phyloP scores from a whole-genome alignment of 768 basidiomycete genomes.

The Naematelia encephala region DNA sequence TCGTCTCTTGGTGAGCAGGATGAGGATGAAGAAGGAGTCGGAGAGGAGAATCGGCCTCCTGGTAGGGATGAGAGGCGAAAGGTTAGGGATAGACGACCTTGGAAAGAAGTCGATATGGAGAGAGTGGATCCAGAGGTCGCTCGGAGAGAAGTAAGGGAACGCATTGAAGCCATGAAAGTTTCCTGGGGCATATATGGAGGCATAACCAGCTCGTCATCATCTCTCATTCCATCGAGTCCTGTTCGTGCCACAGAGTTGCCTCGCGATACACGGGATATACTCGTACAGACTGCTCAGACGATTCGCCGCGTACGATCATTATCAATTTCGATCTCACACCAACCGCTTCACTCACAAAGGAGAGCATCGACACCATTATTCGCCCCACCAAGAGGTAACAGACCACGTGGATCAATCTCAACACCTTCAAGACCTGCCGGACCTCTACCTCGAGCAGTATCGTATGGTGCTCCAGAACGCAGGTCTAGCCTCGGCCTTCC shows the following conservation, averaged over 20 bases:
- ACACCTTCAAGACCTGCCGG: conserved; percentile 42
- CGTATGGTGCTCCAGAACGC: conserved; percentile 11
- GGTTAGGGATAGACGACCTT: conserved; percentile 22
- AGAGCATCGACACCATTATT: neutral
- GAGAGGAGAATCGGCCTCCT: conserved; percentile 26
- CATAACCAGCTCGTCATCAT: neutral
- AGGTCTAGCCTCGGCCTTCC: conserved; percentile 19
- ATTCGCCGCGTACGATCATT: conserved; percentile 36
- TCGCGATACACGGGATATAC: neutral
- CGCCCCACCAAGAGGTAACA: conserved; percentile 5
- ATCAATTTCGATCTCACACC: conserved; percentile 18
- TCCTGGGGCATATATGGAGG: conserved; percentile 26
- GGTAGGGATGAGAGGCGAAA: conserved; percentile 47
- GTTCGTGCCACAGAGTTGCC: conserved; percentile 2
- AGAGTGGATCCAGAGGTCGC: conserved; percentile 28
- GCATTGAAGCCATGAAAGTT: conserved; percentile 16
- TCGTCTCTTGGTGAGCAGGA: conserved; percentile 63
- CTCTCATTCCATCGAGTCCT: conserved; percentile 10
- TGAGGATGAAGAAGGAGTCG: conserved; percentile 12
- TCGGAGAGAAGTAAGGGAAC: conserved; percentile 23
- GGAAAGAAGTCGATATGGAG: conserved; percentile 40
- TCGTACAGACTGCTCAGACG: conserved; percentile 30
- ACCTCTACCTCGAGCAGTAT: conserved; percentile 21
- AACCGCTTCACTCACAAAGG: neutral
- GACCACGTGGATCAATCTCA: conserved; percentile 27